Conservation (phyloP, 345 rosid species). For the Eucalyptus albens region DNA sequence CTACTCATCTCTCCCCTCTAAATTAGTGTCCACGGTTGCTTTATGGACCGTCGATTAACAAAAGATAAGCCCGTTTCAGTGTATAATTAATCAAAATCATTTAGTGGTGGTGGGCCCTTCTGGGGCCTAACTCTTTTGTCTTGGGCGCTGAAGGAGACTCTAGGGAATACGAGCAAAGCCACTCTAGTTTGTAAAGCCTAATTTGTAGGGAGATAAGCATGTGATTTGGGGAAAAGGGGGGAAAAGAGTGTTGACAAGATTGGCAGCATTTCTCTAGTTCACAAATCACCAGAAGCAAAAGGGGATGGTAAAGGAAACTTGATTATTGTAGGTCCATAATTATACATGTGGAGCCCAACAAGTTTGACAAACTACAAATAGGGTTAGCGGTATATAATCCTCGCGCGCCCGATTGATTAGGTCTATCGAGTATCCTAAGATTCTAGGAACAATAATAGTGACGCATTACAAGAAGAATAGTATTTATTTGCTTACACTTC, state of each 20-base stretch:
- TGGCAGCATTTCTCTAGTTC: neutral
- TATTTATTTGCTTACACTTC: neutral
- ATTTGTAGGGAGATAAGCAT: neutral
- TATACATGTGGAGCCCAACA: neutral
- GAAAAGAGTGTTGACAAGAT: neutral
- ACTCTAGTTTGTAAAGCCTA: neutral
- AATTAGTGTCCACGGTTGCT: neutral
- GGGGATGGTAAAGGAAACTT: neutral
- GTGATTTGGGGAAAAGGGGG: neutral
- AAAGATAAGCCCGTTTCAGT: neutral
- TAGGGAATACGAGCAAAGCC: neutral
- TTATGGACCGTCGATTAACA: neutral
- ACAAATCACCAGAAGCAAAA: neutral
- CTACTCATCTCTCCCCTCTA: neutral
- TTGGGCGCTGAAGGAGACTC: neutral
- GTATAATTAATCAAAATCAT: neutral
- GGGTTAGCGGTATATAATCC: neutral
- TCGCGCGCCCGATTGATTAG: neutral
- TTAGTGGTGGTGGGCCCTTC: conserved; percentile 16
- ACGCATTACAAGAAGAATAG: neutral
- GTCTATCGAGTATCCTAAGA: neutral
- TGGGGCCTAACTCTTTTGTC: conserved; percentile 2
- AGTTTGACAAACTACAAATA: neutral
- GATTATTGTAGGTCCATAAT: neutral
- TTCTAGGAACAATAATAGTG: neutral